Conservation (phyloP, 306 rosid genomes). For the Quercus engelmannii region DNA sequence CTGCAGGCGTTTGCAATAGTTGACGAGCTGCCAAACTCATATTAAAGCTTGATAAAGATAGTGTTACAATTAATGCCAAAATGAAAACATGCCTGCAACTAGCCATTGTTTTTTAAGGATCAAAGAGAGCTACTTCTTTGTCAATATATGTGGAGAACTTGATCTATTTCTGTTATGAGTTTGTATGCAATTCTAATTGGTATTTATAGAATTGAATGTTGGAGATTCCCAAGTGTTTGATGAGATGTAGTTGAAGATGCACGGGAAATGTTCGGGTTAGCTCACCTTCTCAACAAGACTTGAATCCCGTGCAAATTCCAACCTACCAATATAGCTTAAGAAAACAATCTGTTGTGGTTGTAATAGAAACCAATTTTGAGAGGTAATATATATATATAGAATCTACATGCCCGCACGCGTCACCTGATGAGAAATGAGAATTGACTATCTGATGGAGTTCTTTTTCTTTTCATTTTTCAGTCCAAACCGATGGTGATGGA, state of each 20-base stretch:
- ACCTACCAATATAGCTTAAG: neutral
- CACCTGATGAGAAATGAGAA: too few species aligned
- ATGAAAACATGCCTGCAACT: slow-evolving; percentile 2
- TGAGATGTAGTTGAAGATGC: slow-evolving; percentile 17
- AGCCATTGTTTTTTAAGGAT: slow-evolving; percentile 1
- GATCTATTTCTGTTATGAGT: slow-evolving; percentile 3
- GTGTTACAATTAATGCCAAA: neutral
- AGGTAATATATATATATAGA: too few species aligned
- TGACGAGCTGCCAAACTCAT: slow-evolving; percentile 24
- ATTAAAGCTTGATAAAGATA: slow-evolving; percentile 20
- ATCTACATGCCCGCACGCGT: too few species aligned
- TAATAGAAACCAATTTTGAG: neutral
- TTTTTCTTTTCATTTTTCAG: too few species aligned
- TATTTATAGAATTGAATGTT: neutral
- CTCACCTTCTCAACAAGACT: slow-evolving; percentile 21
- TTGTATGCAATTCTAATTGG: neutral
- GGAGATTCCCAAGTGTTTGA: slow-evolving; percentile 8
- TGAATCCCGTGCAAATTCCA: neutral
- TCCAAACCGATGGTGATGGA: too few species aligned
- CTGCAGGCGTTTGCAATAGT: slow-evolving; percentile 22
- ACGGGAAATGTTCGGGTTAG: neutral
- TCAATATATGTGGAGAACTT: neutral
- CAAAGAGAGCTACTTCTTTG: neutral
- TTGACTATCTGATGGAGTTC: too few species aligned
- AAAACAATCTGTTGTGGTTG: neutral